Base-by-base conservation (phyloP, 1,139 yeast species). In the Nakaseomyces delphensis region DNA sequence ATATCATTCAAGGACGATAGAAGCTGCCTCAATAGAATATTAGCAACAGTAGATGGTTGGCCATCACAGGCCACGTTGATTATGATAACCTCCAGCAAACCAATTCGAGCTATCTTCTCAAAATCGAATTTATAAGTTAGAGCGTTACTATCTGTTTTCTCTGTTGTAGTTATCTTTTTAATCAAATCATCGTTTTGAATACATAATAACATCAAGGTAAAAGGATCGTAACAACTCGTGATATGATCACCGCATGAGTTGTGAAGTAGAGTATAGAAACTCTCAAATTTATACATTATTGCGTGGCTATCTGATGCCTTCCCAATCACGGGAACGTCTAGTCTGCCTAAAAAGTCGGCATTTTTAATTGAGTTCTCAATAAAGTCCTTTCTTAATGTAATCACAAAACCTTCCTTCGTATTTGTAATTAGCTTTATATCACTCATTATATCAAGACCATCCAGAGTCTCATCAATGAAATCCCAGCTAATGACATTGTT, bases 401-500 rank as follows among this genome's bases (percentile, higher is more conserved):
- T 71, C 3, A 73, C 70, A 23, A 79, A 62, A 1, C 76, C 77
- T 28, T 70, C 74, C 27, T 60, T 62, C 40, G 74, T 72, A 39
- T 68, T 67, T 15, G 66, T 63, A 39, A 83, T 65, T 21, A 83
- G 55, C 27, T 65, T 68, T 9, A 36, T 27, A 2, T 73, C 74
- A 13, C 69, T 63, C 25, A 69, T 51, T 8, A 72, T 77, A 16
- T 65, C 48, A 18, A 73, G 78, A 11, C 62, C 64, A 32, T 61
- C 65, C 8, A 62, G 59, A 36, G 66, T 51, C 18, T 66, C 69
- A 23, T 74, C 71, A 10, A 67, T 59, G 41, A 81, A 71, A 41
- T 82, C 87, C 94, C 95, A 85, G 33, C 71, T 67, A 37, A 70
- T 65, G 9, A 83, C 77, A 40, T 63, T 60, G 42, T 70, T 68